phyloP scores from a whole-genome alignment of 106 monocot genomes.

The Amphibolis antarctica region DNA sequence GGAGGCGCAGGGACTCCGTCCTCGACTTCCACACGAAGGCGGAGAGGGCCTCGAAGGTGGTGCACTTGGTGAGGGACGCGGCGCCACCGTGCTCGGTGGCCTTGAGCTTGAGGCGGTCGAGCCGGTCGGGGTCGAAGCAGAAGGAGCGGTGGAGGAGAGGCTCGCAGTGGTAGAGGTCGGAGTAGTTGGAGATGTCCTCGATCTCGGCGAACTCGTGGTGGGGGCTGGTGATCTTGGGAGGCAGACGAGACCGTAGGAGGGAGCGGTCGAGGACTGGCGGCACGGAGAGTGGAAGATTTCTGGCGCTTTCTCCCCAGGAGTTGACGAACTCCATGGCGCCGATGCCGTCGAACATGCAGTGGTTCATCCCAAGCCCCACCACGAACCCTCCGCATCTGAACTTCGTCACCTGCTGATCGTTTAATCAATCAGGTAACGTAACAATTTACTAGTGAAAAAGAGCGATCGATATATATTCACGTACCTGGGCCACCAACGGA shows the following conservation, averaged over 20 bases:
- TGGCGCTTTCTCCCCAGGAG: slow-evolving; percentile 36
- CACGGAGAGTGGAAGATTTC: slow-evolving; percentile 19
- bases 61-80: slow-evolving; percentile 4
- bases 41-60: slow-evolving; percentile 35
- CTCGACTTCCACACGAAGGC: slow-evolving; percentile 40
- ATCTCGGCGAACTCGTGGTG: slow-evolving; percentile 42
- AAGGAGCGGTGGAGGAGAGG: slow-evolving; percentile 20
- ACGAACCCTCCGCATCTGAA: slow-evolving; percentile 49
- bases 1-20: slow-evolving; percentile 17
- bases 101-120: slow-evolving; percentile 22
- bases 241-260: slow-evolving; percentile 24
- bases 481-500: slow-evolving; percentile 32
- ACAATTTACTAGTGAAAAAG: no score
- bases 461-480: no score
- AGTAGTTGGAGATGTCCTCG: slow-evolving; percentile 20
- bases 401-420: slow-evolving; percentile 41
- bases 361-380: slow-evolving; percentile 33
- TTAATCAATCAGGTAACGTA: no score
- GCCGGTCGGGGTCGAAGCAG: slow-evolving; percentile 22
- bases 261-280: slow-evolving; percentile 41
- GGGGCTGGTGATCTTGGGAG: slow-evolving; percentile 18
- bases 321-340: slow-evolving; percentile 28
- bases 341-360: slow-evolving; percentile 41
- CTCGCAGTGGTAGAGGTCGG: slow-evolving; percentile 7
- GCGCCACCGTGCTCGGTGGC: slow-evolving; percentile 11